These are phyloP conservation scores for Parascedosporium putredinis DNA, from an alignment of 2,329 filamentous ascomycete genomes.

Conservation along the genomic window DNA sequence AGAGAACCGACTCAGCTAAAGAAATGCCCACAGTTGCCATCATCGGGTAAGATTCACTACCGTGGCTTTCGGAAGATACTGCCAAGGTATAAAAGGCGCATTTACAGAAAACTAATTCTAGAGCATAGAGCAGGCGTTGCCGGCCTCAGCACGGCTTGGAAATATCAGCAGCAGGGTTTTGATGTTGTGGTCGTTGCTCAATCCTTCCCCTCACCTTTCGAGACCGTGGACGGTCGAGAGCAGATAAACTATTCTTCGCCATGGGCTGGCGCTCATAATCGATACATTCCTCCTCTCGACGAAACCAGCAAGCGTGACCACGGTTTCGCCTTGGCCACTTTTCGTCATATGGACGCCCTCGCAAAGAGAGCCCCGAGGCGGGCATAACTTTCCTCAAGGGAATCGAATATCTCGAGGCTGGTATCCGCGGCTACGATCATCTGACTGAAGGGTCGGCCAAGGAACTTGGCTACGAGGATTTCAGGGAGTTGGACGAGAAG, in stretches of 20 bases:
- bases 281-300: constrained; percentile 30
- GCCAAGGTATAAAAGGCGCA: too few species aligned
- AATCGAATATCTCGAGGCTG: constrained; percentile 41
- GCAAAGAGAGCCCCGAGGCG: constrained; percentile 22
- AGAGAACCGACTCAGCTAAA: too few species aligned
- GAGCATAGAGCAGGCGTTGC: constrained; percentile 38
- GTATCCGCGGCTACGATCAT: constrained; percentile 25
- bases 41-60: constrained; percentile 1
- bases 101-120: background rate
- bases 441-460: constrained; percentile 22
- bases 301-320: constrained; percentile 29
- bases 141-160: constrained; percentile 37
- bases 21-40: background rate
- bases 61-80: background rate
- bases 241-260: constrained; percentile 45
- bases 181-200: constrained; percentile 32
- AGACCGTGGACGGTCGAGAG: constrained; percentile 27
- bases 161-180: constrained; percentile 29
- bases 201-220: constrained; percentile 36
- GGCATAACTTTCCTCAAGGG: constrained; percentile 39
- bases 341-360: constrained; percentile 27
- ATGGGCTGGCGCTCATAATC: constrained; percentile 47
- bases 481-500: constrained; percentile 22
- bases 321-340: constrained; percentile 30
- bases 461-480: constrained; percentile 25